Conservation (phyloP, 768 basidiomycete species). For the Trametes cingulata region DNA sequence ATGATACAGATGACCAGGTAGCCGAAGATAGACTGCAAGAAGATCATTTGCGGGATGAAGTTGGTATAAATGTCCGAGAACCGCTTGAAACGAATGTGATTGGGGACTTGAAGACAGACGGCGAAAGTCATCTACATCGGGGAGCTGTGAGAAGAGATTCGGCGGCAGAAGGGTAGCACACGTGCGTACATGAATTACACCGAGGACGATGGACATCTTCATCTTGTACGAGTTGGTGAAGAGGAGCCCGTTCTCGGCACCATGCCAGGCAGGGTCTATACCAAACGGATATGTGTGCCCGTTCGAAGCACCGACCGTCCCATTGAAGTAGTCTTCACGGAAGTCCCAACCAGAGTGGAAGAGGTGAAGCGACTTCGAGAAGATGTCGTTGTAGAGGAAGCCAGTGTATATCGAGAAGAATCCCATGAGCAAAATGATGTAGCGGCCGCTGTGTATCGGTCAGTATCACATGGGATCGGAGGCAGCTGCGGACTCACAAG, state of each 20-base stretch:
- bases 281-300: conserved; percentile 90
- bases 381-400: conserved; percentile 98
- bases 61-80: conserved; percentile 87
- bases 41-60: conserved; percentile 96
- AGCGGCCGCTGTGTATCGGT: conserved; percentile 71
- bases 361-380: conserved; percentile 87
- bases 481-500: conserved; percentile 61
- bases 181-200: conserved; percentile 93
- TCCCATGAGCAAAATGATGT: conserved; percentile 99
- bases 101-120: conserved; percentile 92
- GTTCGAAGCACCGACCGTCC: conserved; percentile 55
- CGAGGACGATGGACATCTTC: conserved; percentile 98
- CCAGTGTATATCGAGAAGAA: conserved; percentile 95
- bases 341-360: conserved; percentile 90
- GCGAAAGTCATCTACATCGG: conserved; percentile 92
- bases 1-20: conserved; percentile 93
- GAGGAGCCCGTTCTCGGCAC: conserved; percentile 84
- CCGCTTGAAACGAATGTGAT: conserved; percentile 92
- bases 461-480: conserved; percentile 25
- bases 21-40: conserved; percentile 97
- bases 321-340: conserved; percentile 47
- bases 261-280: conserved; percentile 94
- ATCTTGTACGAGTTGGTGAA: conserved; percentile 99
- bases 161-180: neutral
- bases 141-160: neutral